Conservation (phyloP, 148 eudicot genomes). For the Rhododendron ovatum region DNA sequence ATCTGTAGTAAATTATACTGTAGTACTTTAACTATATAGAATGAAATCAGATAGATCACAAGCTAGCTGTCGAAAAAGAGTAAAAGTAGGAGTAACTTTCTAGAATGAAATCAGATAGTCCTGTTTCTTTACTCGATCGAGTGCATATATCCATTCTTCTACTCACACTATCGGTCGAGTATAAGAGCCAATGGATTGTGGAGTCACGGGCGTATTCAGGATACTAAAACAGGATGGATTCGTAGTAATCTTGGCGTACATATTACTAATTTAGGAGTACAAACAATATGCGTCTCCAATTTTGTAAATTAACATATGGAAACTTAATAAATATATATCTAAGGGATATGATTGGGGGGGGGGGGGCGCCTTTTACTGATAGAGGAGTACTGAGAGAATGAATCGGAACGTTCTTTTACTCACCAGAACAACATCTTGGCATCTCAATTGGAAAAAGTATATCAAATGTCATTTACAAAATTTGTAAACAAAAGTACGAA, state of each 20-base stretch:
- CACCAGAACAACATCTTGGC: background rate
- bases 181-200: background rate
- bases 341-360: background rate
- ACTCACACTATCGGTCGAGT: background rate
- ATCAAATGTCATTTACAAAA: too few relatives aligned
- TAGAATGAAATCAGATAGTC: background rate
- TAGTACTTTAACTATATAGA: background rate
- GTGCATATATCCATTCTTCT: background rate
- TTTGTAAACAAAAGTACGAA: background rate
- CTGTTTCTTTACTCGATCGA: background rate
- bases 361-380: background rate
- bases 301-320: background rate
- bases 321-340: too few relatives aligned
- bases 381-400: background rate
- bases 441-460: background rate
- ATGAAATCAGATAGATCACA: background rate
- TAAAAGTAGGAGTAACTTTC: too few relatives aligned
- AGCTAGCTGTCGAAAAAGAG: background rate
- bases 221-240: background rate
- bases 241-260: too few relatives aligned
- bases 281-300: background rate
- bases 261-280: background rate
- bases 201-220: background rate
- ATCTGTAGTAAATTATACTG: background rate
- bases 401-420: background rate